phyloP scores from a whole-genome alignment of 495 filamentous ascomycete species.

The Bathelium albidoporum region DNA sequence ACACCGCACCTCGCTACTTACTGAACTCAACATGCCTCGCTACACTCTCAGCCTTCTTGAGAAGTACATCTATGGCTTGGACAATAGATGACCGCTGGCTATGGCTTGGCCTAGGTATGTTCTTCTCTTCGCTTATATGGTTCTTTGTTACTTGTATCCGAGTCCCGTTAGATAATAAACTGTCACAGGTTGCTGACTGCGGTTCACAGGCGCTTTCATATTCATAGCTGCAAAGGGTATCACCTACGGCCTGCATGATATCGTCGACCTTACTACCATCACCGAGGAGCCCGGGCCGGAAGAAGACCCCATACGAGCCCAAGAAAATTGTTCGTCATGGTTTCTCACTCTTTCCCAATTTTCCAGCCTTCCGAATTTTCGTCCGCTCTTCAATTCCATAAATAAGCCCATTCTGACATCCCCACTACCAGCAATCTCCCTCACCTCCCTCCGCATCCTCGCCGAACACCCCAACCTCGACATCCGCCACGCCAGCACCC shows the following conservation, averaged over 20 bases:
- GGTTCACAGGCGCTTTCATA: conserved; percentile 21
- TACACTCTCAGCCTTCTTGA: not conserved
- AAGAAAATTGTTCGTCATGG: conserved; percentile 2
- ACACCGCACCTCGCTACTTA: conserved; percentile 2
- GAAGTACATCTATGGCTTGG: conserved; percentile 18
- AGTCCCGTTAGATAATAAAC: not conserved
- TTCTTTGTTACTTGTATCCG: not conserved
- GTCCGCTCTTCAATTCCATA: no score
- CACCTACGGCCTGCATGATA: conserved; percentile 18
- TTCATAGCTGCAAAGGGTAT: conserved; percentile 21
- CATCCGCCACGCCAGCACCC: conserved; percentile 25
- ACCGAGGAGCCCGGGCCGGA: not conserved
- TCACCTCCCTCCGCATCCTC: conserved; percentile 25
- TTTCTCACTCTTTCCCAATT: no score
- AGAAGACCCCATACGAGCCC: conserved; percentile 8
- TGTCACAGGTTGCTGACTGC: no score
- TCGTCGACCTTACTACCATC: conserved; percentile 17
- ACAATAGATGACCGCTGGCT: conserved; percentile 29
- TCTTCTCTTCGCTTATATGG: not conserved
- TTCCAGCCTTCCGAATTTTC: not conserved
- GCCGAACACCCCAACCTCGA: conserved; percentile 22
- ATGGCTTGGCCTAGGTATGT: conserved; percentile 27
- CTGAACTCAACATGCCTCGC: not conserved
- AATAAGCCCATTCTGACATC: no score
- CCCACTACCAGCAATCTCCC: conserved; percentile 17